phyloP scores from a whole-genome alignment of 2,329 filamentous ascomycete genomes.

The Claviceps sorghi region DNA sequence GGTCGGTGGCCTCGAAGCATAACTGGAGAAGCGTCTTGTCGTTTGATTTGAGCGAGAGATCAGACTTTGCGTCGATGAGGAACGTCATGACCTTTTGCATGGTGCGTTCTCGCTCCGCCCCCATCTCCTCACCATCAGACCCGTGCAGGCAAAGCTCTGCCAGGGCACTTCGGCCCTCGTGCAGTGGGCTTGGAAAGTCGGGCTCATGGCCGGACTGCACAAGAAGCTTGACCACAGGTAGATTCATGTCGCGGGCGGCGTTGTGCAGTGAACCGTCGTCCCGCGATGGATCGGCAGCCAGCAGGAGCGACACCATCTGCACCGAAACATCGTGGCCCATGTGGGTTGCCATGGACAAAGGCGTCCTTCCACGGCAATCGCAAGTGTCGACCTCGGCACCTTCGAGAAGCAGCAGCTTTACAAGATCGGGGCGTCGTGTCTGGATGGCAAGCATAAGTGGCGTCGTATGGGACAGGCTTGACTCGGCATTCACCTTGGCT shows the following conservation, averaged over 20 bases:
- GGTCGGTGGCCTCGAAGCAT: conserved; percentile 42
- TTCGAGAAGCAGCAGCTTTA: conserved; percentile 39
- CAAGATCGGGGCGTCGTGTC: conserved; percentile 39
- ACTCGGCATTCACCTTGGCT: conserved; percentile 44
- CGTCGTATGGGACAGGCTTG: conserved; percentile 35
- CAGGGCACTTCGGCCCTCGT: conserved; percentile 47
- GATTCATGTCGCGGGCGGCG: conserved; percentile 43
- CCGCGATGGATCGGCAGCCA: conserved; percentile 39
- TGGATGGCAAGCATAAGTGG: conserved; percentile 47
- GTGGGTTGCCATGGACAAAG: conserved; percentile 43
- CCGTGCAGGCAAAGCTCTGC: conserved; percentile 48
- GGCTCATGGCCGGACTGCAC: conserved; percentile 45
- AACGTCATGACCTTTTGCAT: conserved; percentile 44
- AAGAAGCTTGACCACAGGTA: conserved; percentile 40
- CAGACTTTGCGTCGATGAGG: conserved; percentile 41
- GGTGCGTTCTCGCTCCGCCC: conserved; percentile 31
- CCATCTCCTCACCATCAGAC: conserved; percentile 30
- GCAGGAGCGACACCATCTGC: conserved; percentile 38
- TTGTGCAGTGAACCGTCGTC: conserved; percentile 56
- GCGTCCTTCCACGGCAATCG: conserved; percentile 42
- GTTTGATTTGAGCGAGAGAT: conserved; percentile 38
- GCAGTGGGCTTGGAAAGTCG: conserved; percentile 48
- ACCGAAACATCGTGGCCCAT: conserved; percentile 38
- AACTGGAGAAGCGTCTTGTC: conserved; percentile 46
- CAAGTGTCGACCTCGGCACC: conserved; percentile 45